Conservation (phyloP, 176 grass and related monocot species). For the Pontederia paniculata region DNA sequence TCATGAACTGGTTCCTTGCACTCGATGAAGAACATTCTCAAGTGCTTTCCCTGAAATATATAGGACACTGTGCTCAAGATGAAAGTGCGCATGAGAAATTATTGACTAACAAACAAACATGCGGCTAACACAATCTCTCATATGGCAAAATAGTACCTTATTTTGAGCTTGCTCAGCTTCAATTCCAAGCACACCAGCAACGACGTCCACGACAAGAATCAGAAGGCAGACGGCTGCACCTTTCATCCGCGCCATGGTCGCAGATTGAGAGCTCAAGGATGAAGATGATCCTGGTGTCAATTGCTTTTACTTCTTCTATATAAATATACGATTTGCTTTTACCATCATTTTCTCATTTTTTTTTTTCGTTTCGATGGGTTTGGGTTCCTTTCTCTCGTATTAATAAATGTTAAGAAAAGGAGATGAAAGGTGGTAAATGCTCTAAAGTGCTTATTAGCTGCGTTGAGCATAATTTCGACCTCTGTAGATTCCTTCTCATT, state of each 20-base stretch:
- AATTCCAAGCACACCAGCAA: conserved; percentile 62
- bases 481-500: conserved; percentile 30
- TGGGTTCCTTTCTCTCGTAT: not conserved
- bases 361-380: too few species aligned
- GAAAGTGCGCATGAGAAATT: too few species aligned
- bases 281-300: not conserved
- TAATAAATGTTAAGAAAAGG: too few species aligned
- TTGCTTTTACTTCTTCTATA: too few species aligned
- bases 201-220: conserved; percentile 54
- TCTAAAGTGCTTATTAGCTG: conserved; percentile 3
- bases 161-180: conserved; percentile 61
- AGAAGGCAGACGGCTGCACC: conserved; percentile 52
- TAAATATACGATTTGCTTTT: too few species aligned
- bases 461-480: conserved; percentile 21
- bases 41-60: conserved; percentile 1
- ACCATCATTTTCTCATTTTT: too few species aligned
- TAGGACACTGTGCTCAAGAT: not conserved
- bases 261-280: not conserved
- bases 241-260: conserved; percentile 51
- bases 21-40: conserved; percentile 55
- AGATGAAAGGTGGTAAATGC: conserved; percentile 13
- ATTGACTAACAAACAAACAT: too few species aligned
- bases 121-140: too few species aligned
- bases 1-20: conserved; percentile 68
- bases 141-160: too few species aligned